Evolutionary conservation across 331 rosid species (phyloP).

Genomic region (Telfairia occidentalis): DNA sequence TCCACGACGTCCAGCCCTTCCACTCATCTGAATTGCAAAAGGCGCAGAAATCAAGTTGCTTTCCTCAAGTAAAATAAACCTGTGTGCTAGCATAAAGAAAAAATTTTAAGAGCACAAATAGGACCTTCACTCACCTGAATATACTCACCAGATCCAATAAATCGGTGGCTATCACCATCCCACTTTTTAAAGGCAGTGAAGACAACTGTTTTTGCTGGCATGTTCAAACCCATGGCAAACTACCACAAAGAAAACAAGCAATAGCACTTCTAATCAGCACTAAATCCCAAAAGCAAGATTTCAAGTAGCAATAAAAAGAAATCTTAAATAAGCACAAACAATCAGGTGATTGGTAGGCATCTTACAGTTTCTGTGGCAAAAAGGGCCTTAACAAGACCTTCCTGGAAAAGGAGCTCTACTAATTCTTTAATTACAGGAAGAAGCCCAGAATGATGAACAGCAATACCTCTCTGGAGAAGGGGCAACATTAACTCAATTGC

Average conservation of each 20-base stretch:
- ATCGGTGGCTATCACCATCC: constrained; percentile 98
- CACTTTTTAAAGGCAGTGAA: constrained; percentile 93
- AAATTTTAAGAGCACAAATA: neutral
- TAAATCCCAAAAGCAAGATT: constrained; percentile 13
- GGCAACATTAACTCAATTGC: constrained; percentile 92
- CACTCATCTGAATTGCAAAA: constrained; percentile 68
- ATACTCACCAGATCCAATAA: constrained; percentile 94
- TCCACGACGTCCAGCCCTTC: constrained; percentile 99
- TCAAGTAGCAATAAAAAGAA: neutral
- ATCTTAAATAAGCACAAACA: constrained; percentile 9
- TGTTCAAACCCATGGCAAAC: constrained; percentile 99
- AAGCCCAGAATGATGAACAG: constrained; percentile 98
- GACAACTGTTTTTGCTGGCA: constrained; percentile 98
- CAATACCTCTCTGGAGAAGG: constrained; percentile 90
- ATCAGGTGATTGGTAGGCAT: constrained; percentile 11
- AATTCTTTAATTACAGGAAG: constrained; percentile 95
- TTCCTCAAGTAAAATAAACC: neutral
- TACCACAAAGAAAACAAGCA: constrained; percentile 23
- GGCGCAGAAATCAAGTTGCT: neutral
- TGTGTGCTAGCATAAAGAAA: neutral
- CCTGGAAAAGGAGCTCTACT: constrained; percentile 95
- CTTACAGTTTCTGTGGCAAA: constrained; percentile 97
- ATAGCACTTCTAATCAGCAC: neutral
- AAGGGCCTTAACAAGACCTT: constrained; percentile 97
- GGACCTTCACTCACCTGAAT: constrained; percentile 61